These are phyloP conservation scores for Boechera retrofracta DNA, from an alignment of 345 rosid genomes.

Conservation along the genomic window DNA sequence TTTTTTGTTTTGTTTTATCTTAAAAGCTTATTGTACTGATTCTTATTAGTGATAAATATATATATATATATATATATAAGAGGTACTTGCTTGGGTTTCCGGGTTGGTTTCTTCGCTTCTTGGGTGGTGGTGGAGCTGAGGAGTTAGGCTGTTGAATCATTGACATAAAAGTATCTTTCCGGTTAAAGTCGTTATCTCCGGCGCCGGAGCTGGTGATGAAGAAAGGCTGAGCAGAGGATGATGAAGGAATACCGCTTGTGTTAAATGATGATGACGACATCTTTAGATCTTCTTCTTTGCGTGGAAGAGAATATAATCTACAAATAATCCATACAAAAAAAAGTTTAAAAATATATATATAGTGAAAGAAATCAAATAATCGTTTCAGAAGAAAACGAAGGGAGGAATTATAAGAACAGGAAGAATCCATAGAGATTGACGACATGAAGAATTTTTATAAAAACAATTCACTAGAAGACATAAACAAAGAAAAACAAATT, in stretches of 20 bases:
- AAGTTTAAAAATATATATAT: not conserved
- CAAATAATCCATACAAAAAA: conserved; percentile 7
- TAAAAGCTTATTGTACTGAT: conserved; percentile 12
- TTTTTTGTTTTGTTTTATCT: not conserved
- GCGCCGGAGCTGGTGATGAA: conserved; percentile 41
- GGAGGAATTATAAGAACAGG: conserved; percentile 40
- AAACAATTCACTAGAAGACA: conserved; percentile 48
- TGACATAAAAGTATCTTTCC: conserved; percentile 53
- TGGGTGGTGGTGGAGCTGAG: conserved; percentile 60
- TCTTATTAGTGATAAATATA: conserved; percentile 9
- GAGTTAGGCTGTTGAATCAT: conserved; percentile 51
- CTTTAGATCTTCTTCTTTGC: conserved; percentile 44
- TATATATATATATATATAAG: not conserved
- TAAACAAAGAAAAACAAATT: conserved; percentile 39
- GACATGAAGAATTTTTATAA: conserved; percentile 44
- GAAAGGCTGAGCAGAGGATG: conserved; percentile 46
- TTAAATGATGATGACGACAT: conserved; percentile 54
- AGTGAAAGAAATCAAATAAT: conserved; percentile 25
- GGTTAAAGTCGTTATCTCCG: conserved; percentile 51
- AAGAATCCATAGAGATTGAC: conserved; percentile 49
- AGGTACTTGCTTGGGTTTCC: conserved; percentile 82
- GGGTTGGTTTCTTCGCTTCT: conserved; percentile 80
- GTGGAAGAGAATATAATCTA: conserved; percentile 40
- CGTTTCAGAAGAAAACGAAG: conserved; percentile 46
- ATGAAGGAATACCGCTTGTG: conserved; percentile 43